Evolutionary conservation across 2,329 filamentous ascomycete genomes (phyloP), one percentile per base, ranked within the genome.

Genomic region (Ambrosiella beaveri): DNA sequence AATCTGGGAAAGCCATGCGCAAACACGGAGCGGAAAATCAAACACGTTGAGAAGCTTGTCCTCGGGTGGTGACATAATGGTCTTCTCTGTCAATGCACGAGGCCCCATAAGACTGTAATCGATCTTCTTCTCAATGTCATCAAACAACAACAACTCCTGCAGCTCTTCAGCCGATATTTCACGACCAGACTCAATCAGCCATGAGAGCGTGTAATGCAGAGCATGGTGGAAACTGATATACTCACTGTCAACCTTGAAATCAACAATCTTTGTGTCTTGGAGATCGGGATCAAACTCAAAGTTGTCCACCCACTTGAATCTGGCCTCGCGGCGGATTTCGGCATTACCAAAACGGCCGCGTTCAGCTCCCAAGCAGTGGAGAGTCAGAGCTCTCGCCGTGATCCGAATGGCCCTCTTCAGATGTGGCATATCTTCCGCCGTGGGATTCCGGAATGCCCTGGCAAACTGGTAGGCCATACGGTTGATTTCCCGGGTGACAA

Each of bases 211-310:
- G 68, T 97, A 98, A 70, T 98, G 93, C 36, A 98, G 76, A 1
- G 89, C 89, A 68, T 98, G 93, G 67, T 98, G 93, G 70, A 98
- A 97, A 71, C 93, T 97, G 71, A 98, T 93, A 1, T 86, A 81
- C 64, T 95, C 86, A 63, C 85, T 84, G 64, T 95, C 88, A 8
- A 98, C 88, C 2, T 86, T 80, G 66, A 95, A 96, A 62, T 86
- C 85, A 59, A 97, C 85, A 2, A 97, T 80, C 36, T 81, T 71
- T 66, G 86, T 85, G 44, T 74, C 74, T 3, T 72, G 69, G 13
- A 71, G 68, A 6, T 75, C 69, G 0, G 71, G 71, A 57, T 91
- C 86, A 65, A 95, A 94, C 63, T 95, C 88, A 63, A 91, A 91
- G 62, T 86, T 82, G 3, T 75, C 75, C 54, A 94, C 68, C 1